These are phyloP conservation scores for Cyclostephanos invisitatus DNA, from an alignment of 108 stramenopile genomes.

Conservation along the genomic window DNA sequence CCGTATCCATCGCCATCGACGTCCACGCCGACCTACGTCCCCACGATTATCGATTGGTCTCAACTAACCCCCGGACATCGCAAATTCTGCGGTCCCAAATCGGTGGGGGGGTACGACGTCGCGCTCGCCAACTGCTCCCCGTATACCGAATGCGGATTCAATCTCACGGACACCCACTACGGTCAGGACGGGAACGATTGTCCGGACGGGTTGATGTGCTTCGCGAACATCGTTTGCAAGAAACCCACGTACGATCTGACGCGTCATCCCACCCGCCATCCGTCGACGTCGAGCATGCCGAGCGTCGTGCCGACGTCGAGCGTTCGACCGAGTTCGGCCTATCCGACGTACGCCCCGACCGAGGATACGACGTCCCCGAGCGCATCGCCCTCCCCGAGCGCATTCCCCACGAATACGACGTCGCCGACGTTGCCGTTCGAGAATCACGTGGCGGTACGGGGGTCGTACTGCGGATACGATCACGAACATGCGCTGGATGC, in stretches of 20 bases:
- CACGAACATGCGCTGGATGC: background rate
- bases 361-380: background rate
- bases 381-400: background rate
- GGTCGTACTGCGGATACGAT: slow-evolving; percentile 3
- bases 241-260: too few species aligned
- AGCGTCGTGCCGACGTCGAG: too few species aligned
- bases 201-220: slow-evolving; percentile 14
- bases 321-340: too few species aligned
- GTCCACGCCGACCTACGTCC: background rate
- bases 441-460: background rate
- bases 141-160: background rate
- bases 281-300: too few species aligned
- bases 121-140: slow-evolving; percentile 5
- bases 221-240: background rate
- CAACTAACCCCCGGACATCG: slow-evolving; percentile 1
- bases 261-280: too few species aligned
- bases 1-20: background rate
- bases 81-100: slow-evolving; percentile 14
- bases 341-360: too few species aligned
- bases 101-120: slow-evolving; percentile 8
- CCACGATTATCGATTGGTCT: background rate
- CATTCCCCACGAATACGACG: background rate
- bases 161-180: background rate
- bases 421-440: background rate
- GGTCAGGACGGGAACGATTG: slow-evolving; percentile 10